Conservation (phyloP, 2,329 filamentous ascomycete genomes). For the Esteya vermicola region DNA sequence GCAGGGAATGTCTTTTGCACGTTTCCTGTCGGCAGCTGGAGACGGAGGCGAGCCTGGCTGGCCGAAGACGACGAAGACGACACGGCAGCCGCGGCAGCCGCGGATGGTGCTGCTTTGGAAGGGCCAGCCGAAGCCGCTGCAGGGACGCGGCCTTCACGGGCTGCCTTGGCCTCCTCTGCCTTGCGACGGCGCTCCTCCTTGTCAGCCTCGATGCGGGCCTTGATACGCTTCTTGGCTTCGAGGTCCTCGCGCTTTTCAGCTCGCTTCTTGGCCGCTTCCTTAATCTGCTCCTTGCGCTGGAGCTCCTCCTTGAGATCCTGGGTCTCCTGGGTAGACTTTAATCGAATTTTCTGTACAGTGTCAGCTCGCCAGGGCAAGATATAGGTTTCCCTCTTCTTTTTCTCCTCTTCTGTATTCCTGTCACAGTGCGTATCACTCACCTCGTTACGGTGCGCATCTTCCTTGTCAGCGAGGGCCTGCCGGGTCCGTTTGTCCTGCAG, state of each 20-base stretch:
- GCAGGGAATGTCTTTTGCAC: conserved; percentile 79
- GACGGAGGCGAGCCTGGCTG: conserved; percentile 64
- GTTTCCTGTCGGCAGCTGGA: conserved; percentile 57
- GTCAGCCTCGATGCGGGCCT: conserved; percentile 88
- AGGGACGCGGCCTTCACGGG: conserved; percentile 58
- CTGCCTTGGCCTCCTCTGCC: conserved; percentile 72
- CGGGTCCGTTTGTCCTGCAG: conserved; percentile 58
- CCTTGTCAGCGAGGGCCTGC: conserved; percentile 59
- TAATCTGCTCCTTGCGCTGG: conserved; percentile 75
- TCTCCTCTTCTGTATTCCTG: no score
- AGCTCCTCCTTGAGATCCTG: conserved; percentile 87
- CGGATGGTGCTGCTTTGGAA: conserved; percentile 21
- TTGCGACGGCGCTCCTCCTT: conserved; percentile 80
- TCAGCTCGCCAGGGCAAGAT: no score
- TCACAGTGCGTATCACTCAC: conserved; percentile 31
- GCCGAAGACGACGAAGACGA: conserved; percentile 38
- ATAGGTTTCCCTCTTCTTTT: no score
- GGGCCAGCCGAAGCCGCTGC: conserved; percentile 7
- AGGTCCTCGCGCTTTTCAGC: conserved; percentile 77
- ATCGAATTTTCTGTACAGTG: conserved; percentile 46
- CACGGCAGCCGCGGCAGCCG: conserved; percentile 34
- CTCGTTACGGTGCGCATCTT: conserved; percentile 76
- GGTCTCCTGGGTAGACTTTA: conserved; percentile 78
- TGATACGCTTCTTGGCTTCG: conserved; percentile 76
- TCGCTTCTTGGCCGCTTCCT: conserved; percentile 75